phyloP scores from a whole-genome alignment of 345 rosid genomes.

The Salix purpurea region DNA sequence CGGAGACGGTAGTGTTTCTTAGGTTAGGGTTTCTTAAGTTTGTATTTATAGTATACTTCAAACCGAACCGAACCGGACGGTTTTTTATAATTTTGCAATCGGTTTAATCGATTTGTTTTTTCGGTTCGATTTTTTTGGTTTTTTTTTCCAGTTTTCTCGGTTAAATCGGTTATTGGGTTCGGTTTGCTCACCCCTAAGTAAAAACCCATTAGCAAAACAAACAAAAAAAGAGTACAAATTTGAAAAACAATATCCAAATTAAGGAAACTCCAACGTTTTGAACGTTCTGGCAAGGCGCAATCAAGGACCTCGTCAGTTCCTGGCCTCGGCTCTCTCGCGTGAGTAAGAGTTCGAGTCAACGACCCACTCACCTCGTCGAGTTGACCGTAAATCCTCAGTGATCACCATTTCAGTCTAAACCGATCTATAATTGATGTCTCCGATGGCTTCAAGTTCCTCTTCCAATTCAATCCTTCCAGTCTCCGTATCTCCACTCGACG shows the following conservation, averaged over 20 bases:
- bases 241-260: neutral
- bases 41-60: too few species aligned
- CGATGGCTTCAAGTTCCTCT: constrained; percentile 44
- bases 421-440: constrained; percentile 10
- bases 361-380: neutral
- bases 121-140: too few species aligned
- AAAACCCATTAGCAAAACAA: too few species aligned
- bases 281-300: neutral
- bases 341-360: neutral
- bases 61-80: too few species aligned
- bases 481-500: constrained; percentile 48
- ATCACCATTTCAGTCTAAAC: neutral
- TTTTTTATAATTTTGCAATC: too few species aligned
- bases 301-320: neutral
- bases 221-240: too few species aligned
- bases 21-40: too few species aligned
- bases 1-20: too few species aligned
- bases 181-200: too few species aligned
- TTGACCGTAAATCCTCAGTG: neutral
- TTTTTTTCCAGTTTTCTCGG: too few species aligned
- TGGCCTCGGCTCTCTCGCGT: neutral
- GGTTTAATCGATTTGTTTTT: too few species aligned
- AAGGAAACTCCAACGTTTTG: neutral
- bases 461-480: constrained; percentile 61
- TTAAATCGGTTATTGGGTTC: too few species aligned